Percentiles rank a stretch among this genome's conserved stretches.
Conservation (phyloP, 2,329 filamentous ascomycete genomes). For the Lecanicillium sp. region DNA sequence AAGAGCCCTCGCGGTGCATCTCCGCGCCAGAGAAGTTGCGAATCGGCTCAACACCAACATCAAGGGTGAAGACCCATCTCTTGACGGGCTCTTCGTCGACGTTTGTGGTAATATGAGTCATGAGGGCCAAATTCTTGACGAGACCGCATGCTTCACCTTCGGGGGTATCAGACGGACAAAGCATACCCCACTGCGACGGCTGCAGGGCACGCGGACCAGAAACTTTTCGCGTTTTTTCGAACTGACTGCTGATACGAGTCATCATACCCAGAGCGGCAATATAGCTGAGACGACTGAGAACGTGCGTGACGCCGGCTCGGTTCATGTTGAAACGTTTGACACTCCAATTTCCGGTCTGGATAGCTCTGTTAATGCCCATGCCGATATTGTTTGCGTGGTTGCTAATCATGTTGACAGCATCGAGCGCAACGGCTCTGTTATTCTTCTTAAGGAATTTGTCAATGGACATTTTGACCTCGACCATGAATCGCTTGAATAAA, state of each 20-base stretch:
- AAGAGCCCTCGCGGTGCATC: slow-evolving; percentile 76
- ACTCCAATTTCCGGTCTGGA: slow-evolving; percentile 96
- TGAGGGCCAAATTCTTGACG: slow-evolving; percentile 94
- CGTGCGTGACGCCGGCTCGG: slow-evolving; percentile 90
- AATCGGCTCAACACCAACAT: slow-evolving; percentile 74
- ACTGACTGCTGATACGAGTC: slow-evolving; percentile 97
- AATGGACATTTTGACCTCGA: slow-evolving; percentile 83
- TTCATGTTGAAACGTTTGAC: slow-evolving; percentile 99
- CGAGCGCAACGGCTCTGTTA: slow-evolving; percentile 80
- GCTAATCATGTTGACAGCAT: slow-evolving; percentile 77
- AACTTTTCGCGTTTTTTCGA: slow-evolving; percentile 97
- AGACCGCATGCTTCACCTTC: slow-evolving; percentile 98
- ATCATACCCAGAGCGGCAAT: slow-evolving; percentile 98
- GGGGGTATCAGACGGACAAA: slow-evolving; percentile 93
- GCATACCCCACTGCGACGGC: slow-evolving; percentile 96
- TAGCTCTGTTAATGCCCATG: slow-evolving; percentile 87
- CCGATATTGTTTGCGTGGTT: slow-evolving; percentile 85
- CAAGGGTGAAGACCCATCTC: slow-evolving; percentile 78
- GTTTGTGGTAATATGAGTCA: slow-evolving; percentile 98
- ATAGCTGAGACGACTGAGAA: slow-evolving; percentile 90
- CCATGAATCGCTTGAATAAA: slow-evolving; percentile 91
- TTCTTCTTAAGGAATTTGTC: slow-evolving; percentile 95
- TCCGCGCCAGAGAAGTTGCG: slow-evolving; percentile 69
- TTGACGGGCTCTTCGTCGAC: slow-evolving; percentile 88
- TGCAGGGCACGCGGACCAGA: slow-evolving; percentile 92